Base-by-base conservation (phyloP, 2,329 filamentous ascomycete species). In the Alternaria sp. region DNA sequence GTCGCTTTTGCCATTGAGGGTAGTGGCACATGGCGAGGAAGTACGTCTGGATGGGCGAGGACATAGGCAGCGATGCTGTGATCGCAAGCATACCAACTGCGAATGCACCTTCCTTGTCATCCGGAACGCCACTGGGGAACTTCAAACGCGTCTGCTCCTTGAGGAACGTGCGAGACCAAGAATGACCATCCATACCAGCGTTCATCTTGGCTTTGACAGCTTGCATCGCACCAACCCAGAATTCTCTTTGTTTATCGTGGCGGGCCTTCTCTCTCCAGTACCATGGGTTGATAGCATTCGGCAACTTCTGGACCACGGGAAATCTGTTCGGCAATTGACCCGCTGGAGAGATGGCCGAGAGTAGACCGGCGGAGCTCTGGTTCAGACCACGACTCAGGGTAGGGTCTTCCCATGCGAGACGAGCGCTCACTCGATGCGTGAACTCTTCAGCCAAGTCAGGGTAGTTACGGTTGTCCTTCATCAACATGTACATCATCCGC, bases 1-100 rank as follows among this genome's bases (percentile, higher is more conserved):
- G 82, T 67, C 82, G 83, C 57, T 70, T 76, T 68, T 86, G 82
- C 81, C 85, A 86, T 64, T 83, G 80, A 0, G 85, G 85, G 64
- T 86, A 81, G 4, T 66, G 57, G 12, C 68, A 54, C 69, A 75
- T 72, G 16, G 70, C 68, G n/a, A 69, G 62, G 25, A 70, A 55
- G 43, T 38, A 55, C 0, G 53, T 55, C 34, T 55, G 53, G 14
- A 55, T 55, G 20, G 53, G 53, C 14, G 53, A 55, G 38, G 53
- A 55, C 53, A 55, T 55, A 2, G 53, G 53, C 7, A 55, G 32
- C 9, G 53, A 55, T 55, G 53, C 43, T 40, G 53, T 55, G 22
- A 55, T 55, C 7, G 53, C 53, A 40, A 55, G 53, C 53, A 55
- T 55, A 10, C 53, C 53, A 3, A 55, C 43, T 25, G 53, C 53